Evolutionary conservation across 257 asterid species (phyloP).

Genomic region (Capsicum rhomboideum): DNA sequence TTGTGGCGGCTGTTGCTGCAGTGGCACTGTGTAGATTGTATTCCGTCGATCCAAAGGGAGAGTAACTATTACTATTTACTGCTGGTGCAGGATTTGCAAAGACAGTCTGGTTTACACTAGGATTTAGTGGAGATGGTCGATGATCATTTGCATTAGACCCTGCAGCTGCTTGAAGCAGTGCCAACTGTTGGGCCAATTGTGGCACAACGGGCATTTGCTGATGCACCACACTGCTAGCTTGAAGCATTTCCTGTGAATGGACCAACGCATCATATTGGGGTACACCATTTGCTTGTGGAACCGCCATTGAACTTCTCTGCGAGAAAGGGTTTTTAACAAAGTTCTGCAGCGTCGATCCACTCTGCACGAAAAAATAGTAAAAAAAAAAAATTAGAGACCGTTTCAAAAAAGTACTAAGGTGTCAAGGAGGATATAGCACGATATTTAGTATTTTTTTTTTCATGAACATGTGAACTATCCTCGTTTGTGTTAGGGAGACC

Average conservation of each 20-base stretch:
- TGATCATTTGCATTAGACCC: conserved; percentile 10
- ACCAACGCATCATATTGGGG: conserved; percentile 7
- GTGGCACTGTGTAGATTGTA: conserved; percentile 18
- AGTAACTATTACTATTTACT: conserved; percentile 21
- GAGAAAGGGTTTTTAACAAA: conserved; percentile 79
- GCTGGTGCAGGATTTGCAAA: conserved; percentile 23
- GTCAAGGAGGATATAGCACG: not conserved
- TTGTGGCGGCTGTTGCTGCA: conserved; percentile 7
- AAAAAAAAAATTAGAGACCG: not conserved
- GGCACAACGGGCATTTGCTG: conserved; percentile 21
- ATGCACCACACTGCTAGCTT: conserved; percentile 7
- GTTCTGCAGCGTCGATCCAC: conserved; percentile 48
- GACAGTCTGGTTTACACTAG: conserved; percentile 17
- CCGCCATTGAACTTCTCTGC: conserved; percentile 28
- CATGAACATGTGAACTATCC: not conserved
- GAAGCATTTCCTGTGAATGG: conserved; percentile 11
- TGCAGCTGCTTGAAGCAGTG: conserved; percentile 18
- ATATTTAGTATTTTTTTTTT: not conserved
- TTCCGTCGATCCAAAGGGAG: conserved; percentile 21
- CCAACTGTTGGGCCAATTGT: conserved; percentile 19
- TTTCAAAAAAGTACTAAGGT: not conserved
- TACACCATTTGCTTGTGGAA: conserved; percentile 13
- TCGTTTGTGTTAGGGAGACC: not conserved
- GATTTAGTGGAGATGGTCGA: conserved; percentile 19
- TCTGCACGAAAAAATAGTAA: conserved; percentile 44